Conservation (phyloP, 2,329 filamentous ascomycete species). For the Bertia moriformis region DNA sequence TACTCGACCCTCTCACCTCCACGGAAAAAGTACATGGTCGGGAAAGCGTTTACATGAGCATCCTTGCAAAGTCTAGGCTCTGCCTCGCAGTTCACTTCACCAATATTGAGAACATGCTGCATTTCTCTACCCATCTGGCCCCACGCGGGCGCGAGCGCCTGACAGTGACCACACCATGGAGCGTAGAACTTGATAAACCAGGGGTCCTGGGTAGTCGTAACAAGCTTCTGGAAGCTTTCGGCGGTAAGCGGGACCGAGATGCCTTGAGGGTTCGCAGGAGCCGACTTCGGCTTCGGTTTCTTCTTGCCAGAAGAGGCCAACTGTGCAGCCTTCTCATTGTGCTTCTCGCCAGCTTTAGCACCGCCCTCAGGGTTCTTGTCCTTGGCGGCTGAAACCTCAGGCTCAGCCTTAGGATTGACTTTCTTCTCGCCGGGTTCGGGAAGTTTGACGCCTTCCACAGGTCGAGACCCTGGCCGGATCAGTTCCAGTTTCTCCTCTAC, state of each 20-base stretch:
- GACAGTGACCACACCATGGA: conserved; percentile 93
- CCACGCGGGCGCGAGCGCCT: conserved; percentile 85
- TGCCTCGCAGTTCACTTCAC: conserved; percentile 86
- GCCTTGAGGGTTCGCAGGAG: background rate
- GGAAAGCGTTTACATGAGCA: conserved; percentile 63
- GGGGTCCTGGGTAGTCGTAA: conserved; percentile 75
- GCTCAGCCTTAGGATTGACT: conserved; percentile 10
- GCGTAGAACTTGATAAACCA: conserved; percentile 99
- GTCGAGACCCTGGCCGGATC: conserved; percentile 67
- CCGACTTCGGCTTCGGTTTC: background rate
- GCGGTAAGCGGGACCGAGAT: background rate
- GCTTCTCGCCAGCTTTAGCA: conserved; percentile 30
- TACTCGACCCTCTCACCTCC: conserved; percentile 88
- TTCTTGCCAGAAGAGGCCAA: conserved; percentile 40
- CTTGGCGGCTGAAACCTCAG: conserved; percentile 16
- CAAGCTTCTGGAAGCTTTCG: conserved; percentile 23
- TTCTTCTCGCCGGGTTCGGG: conserved; percentile 56
- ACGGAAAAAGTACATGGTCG: conserved; percentile 84
- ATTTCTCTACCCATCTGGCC: conserved; percentile 78
- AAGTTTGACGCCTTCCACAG: conserved; percentile 42
- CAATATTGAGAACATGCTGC: conserved; percentile 77
- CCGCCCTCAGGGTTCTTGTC: conserved; percentile 13
- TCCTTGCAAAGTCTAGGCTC: conserved; percentile 87
- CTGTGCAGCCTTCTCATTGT: conserved; percentile 64
- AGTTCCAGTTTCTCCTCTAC: conserved; percentile 66